Evolutionary conservation across 331 rosid genomes (phyloP).

Genomic region (Malus hybrid): DNA sequence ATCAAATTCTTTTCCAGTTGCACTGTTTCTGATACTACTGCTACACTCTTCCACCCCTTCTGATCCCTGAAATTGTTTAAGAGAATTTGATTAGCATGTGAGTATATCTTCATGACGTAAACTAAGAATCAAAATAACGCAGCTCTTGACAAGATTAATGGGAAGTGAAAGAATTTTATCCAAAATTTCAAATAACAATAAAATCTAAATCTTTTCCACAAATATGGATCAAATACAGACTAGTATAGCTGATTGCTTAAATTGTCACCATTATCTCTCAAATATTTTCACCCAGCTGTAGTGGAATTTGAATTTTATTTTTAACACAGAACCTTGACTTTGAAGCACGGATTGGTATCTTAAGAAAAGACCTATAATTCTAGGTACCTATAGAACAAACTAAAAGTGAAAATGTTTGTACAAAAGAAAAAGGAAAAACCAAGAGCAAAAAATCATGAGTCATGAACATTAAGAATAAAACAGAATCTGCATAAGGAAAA

Average conservation of each 20-base stretch:
- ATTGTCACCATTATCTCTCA: background rate
- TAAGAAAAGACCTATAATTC: background rate
- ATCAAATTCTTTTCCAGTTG: slow-evolving; percentile 29
- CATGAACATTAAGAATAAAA: slow-evolving; percentile 12
- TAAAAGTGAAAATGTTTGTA: background rate
- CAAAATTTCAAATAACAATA: background rate
- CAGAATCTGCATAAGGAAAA: background rate
- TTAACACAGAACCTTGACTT: background rate
- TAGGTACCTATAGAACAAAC: background rate
- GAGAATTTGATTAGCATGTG: slow-evolving; percentile 9
- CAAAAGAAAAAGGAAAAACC: background rate
- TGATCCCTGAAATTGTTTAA: slow-evolving; percentile 42
- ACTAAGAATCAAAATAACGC: background rate
- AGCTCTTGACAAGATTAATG: background rate
- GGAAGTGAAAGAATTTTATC: background rate
- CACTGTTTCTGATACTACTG: slow-evolving; percentile 35
- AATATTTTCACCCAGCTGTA: background rate
- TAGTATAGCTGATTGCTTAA: background rate
- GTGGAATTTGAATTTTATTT: background rate
- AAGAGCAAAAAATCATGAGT: slow-evolving; percentile 4
- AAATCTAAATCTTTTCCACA: background rate
- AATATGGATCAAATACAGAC: background rate
- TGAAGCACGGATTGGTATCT: background rate
- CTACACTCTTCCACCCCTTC: slow-evolving; percentile 39
- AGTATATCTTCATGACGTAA: background rate